Evolutionary conservation across 2,329 filamentous ascomycete genomes (phyloP), one percentile per base, ranked within the genome.

Genomic region (Metarhizium anisopliae): DNA sequence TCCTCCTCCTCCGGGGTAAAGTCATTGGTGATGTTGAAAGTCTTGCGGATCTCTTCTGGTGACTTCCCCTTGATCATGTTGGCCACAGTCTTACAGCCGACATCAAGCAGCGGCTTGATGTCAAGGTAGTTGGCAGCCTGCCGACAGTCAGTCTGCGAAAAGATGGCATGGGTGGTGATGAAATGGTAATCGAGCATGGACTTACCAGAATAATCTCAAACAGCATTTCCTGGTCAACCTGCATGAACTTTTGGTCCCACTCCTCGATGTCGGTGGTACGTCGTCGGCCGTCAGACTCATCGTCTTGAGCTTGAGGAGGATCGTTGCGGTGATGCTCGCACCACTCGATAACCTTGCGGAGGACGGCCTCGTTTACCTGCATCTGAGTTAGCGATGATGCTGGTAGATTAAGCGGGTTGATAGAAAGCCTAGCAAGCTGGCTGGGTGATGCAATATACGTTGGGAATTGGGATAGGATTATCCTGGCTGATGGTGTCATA

Each of bases 21-120:
- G 73, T 99, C 94, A 67, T 99, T 99, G 67, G 95, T 94, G 68
- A 99, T 99, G 77, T 99, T 99, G 80, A 99, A 99, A 0, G 94
- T 99, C 82, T 97, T 99, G 53, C 94, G 89, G 67, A 99, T 99
- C 78, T 99, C 94, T 72, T 99, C 94, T 3, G 94, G 94, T 0
- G 91, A 96, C 82, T 99, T 99, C 77, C 94, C 94, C 88, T 99
- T 99, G 81, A 99, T 99, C 94, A 99, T 99, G 77, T 99, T 99
- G 59, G 94, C 94, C 16, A 99, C 94, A 0, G 94, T 99, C 84
- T 99, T 53, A 42, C 94, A 99, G 59, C 94, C 94, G 58, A 97
- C 93, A 62, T 99, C 94, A 32, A 99, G 86, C 1, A 99, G 87
- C 1, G 91, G 88, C 82, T 97, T 99, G 79, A 99, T 99, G 64